Conservation (phyloP, 208 protist species). For the Endotrypanum monterogeii region DNA sequence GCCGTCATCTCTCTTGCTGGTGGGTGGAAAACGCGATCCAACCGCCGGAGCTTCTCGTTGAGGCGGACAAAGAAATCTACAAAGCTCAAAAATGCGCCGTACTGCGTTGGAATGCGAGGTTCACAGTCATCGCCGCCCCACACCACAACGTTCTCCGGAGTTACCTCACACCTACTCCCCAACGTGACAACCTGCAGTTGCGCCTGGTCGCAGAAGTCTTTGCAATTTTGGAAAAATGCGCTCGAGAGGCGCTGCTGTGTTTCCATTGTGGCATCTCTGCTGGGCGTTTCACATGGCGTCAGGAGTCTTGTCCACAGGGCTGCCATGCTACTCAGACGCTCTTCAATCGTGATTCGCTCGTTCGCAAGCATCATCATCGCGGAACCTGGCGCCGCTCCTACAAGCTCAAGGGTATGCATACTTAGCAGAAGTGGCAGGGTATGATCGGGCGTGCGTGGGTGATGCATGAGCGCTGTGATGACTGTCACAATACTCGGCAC, state of each 20-base stretch:
- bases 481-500: conserved; percentile 37
- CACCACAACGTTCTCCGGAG: conserved; percentile 7
- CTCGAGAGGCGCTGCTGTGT: conserved; percentile 4
- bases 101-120: not conserved
- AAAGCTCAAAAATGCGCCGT: conserved; percentile 14
- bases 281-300: not conserved
- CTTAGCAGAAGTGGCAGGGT: conserved; percentile 2
- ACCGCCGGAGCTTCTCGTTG: not conserved
- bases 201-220: conserved; percentile 1
- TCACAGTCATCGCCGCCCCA: not conserved
- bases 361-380: not conserved
- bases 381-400: not conserved
- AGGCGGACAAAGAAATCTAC: conserved; percentile 21
- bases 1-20: not conserved
- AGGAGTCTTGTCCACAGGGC: conserved; percentile 12
- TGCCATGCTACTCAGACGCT: conserved; percentile 3
- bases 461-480: conserved; percentile 30
- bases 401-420: conserved; percentile 13
- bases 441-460: conserved; percentile 1
- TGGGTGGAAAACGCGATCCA: not conserved
- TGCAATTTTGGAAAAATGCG: conserved; percentile 13
- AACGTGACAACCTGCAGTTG: not conserved
- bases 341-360: conserved; percentile 1
- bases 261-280: not conserved
- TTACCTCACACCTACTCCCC: not conserved